These are phyloP conservation scores for Porphyrellus cyaneotinctus DNA, from an alignment of 768 basidiomycete species.

Conservation along the genomic window DNA sequence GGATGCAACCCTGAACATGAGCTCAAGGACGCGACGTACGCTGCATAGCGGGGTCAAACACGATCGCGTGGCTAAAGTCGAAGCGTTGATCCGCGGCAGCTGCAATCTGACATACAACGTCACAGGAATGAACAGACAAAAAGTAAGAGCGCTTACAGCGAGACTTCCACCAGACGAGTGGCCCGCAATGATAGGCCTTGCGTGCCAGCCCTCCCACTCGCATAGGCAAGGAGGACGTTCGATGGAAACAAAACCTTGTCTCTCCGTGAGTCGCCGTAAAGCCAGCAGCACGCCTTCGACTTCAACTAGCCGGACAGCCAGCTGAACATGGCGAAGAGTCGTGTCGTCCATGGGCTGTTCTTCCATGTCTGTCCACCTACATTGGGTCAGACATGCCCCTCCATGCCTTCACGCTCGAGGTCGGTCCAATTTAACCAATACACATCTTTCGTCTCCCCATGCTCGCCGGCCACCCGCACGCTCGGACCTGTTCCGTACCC, in stretches of 20 bases:
- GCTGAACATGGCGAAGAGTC: slow-evolving; percentile 28
- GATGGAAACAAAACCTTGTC: background rate
- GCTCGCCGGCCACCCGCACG: slow-evolving; percentile 20
- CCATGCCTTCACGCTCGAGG: slow-evolving; percentile 15
- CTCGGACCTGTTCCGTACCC: slow-evolving; percentile 45
- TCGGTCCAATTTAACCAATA: slow-evolving; percentile 31
- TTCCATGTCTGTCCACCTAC: slow-evolving; percentile 29
- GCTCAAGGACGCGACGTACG: slow-evolving; percentile 20
- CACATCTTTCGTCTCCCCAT: slow-evolving; percentile 27
- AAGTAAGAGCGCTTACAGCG: slow-evolving; percentile 16
- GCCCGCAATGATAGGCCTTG: slow-evolving; percentile 28
- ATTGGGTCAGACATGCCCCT: background rate
- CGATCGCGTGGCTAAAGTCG: slow-evolving; percentile 24
- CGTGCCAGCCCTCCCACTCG: slow-evolving; percentile 19
- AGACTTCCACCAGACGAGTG: slow-evolving; percentile 33
- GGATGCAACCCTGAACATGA: slow-evolving; percentile 27
- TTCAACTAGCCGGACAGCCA: slow-evolving; percentile 37
- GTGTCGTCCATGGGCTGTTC: slow-evolving; percentile 33
- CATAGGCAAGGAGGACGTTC: background rate
- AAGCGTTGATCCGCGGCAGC: slow-evolving; percentile 21
- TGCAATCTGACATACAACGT: slow-evolving; percentile 17
- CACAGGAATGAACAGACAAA: background rate
- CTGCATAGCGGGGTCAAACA: slow-evolving; percentile 28
- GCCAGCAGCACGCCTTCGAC: slow-evolving; percentile 31
- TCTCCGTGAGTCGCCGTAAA: background rate